These are phyloP conservation scores for Ehretia macrophylla DNA, from an alignment of 257 asterid genomes.

Conservation along the genomic window DNA sequence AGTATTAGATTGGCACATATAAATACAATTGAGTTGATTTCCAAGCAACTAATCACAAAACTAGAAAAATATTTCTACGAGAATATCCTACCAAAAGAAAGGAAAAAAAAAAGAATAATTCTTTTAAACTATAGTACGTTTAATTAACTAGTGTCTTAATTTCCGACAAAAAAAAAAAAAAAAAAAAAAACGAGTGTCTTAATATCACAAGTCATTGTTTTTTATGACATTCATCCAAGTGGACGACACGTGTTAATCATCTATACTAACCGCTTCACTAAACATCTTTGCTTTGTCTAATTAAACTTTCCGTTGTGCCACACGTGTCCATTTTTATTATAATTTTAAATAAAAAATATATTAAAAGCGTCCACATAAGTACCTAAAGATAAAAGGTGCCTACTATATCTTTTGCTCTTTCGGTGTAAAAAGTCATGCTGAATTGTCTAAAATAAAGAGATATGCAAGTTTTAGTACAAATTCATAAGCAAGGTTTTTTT, in stretches of 20 bases:
- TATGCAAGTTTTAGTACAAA: too few relatives aligned
- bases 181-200: conserved; percentile 10
- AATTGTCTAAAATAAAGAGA: neutral
- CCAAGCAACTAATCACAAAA: too few relatives aligned
- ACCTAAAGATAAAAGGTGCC: neutral
- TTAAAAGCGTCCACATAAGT: neutral
- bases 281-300: neutral
- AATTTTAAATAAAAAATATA: neutral
- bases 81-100: too few relatives aligned
- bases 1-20: too few relatives aligned
- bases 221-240: conserved; percentile 14
- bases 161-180: neutral
- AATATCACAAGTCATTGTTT: conserved; percentile 18
- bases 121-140: neutral
- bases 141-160: conserved; percentile 18
- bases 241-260: conserved; percentile 25
- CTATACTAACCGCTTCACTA: conserved; percentile 1
- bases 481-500: too few relatives aligned
- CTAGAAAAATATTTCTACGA: too few relatives aligned
- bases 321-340: neutral
- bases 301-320: neutral
- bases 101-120: too few relatives aligned
- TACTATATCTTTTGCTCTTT: neutral
- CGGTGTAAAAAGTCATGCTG: neutral
- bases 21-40: too few relatives aligned